These are phyloP conservation scores for Soucietia sequanensis DNA, from an alignment of 805 yeast species.

Conservation along the genomic window DNA sequence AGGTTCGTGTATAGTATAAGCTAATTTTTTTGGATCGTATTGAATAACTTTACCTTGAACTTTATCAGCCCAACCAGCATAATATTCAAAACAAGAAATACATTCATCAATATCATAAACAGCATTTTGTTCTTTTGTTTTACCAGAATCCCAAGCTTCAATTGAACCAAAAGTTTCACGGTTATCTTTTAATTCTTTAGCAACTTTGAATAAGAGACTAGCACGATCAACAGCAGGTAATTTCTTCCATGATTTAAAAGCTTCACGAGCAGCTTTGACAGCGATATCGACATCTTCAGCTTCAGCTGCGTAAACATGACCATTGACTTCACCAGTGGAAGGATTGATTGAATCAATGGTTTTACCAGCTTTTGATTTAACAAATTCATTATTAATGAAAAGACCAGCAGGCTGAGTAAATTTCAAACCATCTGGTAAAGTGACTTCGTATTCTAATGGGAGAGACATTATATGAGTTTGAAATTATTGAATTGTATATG, in stretches of 20 bases:
- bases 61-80: constrained; percentile 65
- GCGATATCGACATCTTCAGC: constrained; percentile 43
- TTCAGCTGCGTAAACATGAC: constrained; percentile 40
- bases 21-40: constrained; percentile 49
- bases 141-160: constrained; percentile 50
- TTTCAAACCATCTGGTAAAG: constrained; percentile 50
- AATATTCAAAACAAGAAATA: constrained; percentile 47
- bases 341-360: constrained; percentile 45
- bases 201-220: constrained; percentile 33
- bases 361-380: constrained; percentile 30
- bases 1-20: constrained; percentile 66
- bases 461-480: constrained; percentile 32
- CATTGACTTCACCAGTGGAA: constrained; percentile 42
- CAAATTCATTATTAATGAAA: constrained; percentile 48
- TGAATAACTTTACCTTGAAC: constrained; percentile 47
- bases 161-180: constrained; percentile 34
- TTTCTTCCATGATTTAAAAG: constrained; percentile 47
- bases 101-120: constrained; percentile 48
- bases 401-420: constrained; percentile 61
- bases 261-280: constrained; percentile 37
- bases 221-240: constrained; percentile 44
- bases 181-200: constrained; percentile 32
- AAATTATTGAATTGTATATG: too few species aligned
- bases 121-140: constrained; percentile 48
- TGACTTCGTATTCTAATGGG: constrained; percentile 37